Conservation (phyloP, 257 asterid genomes). For the Primulina eburnea region DNA sequence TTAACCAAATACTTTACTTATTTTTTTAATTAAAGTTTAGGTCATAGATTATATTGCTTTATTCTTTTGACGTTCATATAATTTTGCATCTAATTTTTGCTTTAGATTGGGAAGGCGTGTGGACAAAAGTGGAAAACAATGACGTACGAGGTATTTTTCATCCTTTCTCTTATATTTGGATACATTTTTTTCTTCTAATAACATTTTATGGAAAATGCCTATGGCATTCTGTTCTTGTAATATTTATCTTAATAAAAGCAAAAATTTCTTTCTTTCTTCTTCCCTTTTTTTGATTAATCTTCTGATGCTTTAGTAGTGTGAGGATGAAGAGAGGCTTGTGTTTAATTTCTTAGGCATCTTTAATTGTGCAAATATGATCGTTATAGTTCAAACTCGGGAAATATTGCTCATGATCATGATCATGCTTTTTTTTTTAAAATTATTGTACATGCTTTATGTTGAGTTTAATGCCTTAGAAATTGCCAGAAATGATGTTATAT, state of each 20-base stretch:
- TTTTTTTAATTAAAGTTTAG: neutral
- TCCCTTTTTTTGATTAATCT: no score
- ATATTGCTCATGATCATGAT: neutral
- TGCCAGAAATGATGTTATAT: neutral
- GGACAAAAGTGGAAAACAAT: conserved; percentile 96
- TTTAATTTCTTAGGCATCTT: neutral
- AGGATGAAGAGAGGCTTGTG: neutral
- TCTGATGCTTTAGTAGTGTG: neutral
- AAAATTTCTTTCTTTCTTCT: no score
- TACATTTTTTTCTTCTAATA: neutral
- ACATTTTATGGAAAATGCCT: neutral
- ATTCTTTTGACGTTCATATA: neutral
- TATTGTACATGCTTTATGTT: neutral
- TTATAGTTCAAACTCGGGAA: neutral
- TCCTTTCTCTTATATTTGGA: neutral
- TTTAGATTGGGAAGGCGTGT: conserved; percentile 94
- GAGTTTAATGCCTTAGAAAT: neutral
- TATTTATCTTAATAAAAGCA: neutral
- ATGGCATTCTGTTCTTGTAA: neutral
- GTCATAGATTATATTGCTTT: neutral
- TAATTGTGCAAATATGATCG: neutral
- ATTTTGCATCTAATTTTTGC: conserved; percentile 14
- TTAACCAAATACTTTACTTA: no score
- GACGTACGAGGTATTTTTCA: conserved; percentile 74
- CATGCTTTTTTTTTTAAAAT: no score